Evolutionary conservation across 1,139 yeast genomes (phyloP).

Genomic region (Blastobotrys petasosporus): DNA sequence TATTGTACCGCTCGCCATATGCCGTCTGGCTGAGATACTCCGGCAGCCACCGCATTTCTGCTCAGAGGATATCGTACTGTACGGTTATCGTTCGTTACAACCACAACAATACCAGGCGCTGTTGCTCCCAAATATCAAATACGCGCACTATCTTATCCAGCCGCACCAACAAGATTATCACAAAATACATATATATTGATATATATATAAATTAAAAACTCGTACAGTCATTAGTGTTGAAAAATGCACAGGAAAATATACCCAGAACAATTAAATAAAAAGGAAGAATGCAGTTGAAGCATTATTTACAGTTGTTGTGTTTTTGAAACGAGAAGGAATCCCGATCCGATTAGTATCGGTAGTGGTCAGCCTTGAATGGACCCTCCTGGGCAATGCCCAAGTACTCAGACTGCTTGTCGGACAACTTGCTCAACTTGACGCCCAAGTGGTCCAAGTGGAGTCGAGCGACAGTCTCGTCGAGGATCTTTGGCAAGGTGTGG

Average conservation of each 20-base stretch:
- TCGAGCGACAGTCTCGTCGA: constrained; percentile 98
- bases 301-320: constrained; percentile 11
- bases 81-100: no score
- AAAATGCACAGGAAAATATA: constrained; percentile 6
- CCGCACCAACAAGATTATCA: not conserved
- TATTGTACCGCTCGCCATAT: constrained; percentile 25
- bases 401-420: constrained; percentile 86
- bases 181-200: not conserved
- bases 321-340: not conserved
- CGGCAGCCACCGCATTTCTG: constrained; percentile 19
- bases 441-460: constrained; percentile 95
- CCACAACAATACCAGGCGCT: not conserved
- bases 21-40: constrained; percentile 24
- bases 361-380: constrained; percentile 97
- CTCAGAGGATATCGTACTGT: no score
- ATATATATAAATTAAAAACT: constrained; percentile 5
- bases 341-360: constrained; percentile 71
- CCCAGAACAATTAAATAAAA: constrained; percentile 8
- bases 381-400: constrained; percentile 90
- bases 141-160: not conserved
- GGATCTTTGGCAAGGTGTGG: constrained; percentile 95
- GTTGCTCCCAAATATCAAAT: constrained; percentile 6
- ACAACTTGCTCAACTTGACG: constrained; percentile 76
- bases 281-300: constrained; percentile 24
- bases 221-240: constrained; percentile 15